Conservation (phyloP, 192 early-diverging fungal species). For the Podila epicladia region DNA sequence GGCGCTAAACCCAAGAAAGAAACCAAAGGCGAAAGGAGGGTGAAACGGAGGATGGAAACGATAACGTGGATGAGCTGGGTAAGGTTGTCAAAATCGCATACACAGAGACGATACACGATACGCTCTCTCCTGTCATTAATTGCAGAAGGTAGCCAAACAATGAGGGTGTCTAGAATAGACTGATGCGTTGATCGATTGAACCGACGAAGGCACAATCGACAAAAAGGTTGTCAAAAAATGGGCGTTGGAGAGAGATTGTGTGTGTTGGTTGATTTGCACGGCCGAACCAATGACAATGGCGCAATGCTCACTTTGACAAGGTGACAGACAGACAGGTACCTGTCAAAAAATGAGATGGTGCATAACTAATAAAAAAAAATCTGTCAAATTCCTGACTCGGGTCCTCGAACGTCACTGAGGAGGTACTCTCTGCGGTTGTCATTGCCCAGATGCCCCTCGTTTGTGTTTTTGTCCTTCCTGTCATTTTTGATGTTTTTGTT, state of each 20-base stretch:
- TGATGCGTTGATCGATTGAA: neutral
- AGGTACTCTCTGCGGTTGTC: conserved; percentile 18
- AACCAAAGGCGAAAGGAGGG: neutral
- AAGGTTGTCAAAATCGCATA: neutral
- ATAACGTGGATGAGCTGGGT: neutral
- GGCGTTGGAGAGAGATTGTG: neutral
- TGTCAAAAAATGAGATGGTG: neutral
- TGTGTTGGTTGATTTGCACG: neutral
- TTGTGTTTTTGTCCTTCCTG: neutral
- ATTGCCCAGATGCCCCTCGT: neutral
- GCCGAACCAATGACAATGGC: neutral
- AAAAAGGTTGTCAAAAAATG: conserved; percentile 19
- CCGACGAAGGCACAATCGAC: neutral
- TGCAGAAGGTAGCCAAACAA: too few relatives aligned
- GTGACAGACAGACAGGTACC: neutral
- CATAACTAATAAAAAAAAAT: conserved; percentile 10
- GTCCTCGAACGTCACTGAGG: conserved; percentile 38
- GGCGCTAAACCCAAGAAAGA: neutral
- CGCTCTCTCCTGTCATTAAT: too few relatives aligned
- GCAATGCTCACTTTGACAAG: neutral
- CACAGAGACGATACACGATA: neutral
- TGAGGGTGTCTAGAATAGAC: too few relatives aligned
- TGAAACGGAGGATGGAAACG: neutral
- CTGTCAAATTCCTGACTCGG: conserved; percentile 38
- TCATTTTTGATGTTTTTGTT: neutral